These are phyloP conservation scores for Pseudozyma thailandica DNA, from an alignment of 1,284 basidiomycete genomes.

Conservation along the genomic window DNA sequence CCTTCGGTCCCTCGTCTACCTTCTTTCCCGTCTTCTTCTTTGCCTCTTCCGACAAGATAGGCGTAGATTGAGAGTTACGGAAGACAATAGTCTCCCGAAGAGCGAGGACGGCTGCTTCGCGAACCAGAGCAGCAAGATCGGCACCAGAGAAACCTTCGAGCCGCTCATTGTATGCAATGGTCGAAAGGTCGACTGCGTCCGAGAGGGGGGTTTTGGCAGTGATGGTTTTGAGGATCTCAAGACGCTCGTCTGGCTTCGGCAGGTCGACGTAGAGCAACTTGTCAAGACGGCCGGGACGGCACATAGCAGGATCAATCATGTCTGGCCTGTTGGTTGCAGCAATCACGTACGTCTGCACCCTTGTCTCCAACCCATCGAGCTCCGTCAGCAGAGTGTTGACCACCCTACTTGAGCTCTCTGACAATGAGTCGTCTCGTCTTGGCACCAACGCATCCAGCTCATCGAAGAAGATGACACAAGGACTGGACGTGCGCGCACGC, in stretches of 20 bases:
- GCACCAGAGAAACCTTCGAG: slow-evolving; percentile 65
- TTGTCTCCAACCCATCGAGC: slow-evolving; percentile 89
- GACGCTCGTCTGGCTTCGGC: slow-evolving; percentile 79
- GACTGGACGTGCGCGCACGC: slow-evolving; percentile 84
- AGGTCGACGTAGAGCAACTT: slow-evolving; percentile 96
- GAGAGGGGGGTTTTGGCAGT: slow-evolving; percentile 80
- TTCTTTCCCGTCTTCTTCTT: slow-evolving; percentile 15
- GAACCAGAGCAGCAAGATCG: slow-evolving; percentile 64
- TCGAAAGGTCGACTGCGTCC: slow-evolving; percentile 66
- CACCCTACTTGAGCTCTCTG: slow-evolving; percentile 94
- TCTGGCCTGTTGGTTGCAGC: slow-evolving; percentile 98
- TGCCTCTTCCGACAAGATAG: background rate
- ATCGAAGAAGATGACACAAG: slow-evolving; percentile 94
- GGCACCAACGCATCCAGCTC: slow-evolving; percentile 97
- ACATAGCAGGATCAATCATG: slow-evolving; percentile 99
- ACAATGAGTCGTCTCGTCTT: slow-evolving; percentile 86
- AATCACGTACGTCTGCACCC: slow-evolving; percentile 90
- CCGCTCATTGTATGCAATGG: slow-evolving; percentile 50
- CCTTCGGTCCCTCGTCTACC: slow-evolving; percentile 20
- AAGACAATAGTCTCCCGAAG: slow-evolving; percentile 72
- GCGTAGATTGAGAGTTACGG: slow-evolving; percentile 22
- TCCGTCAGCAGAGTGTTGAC: slow-evolving; percentile 97
- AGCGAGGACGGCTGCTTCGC: slow-evolving; percentile 84
- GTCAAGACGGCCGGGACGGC: slow-evolving; percentile 92
- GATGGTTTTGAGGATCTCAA: slow-evolving; percentile 77